phyloP scores from a whole-genome alignment of 106 monocot species.

The Dendrobium huoshanense region DNA sequence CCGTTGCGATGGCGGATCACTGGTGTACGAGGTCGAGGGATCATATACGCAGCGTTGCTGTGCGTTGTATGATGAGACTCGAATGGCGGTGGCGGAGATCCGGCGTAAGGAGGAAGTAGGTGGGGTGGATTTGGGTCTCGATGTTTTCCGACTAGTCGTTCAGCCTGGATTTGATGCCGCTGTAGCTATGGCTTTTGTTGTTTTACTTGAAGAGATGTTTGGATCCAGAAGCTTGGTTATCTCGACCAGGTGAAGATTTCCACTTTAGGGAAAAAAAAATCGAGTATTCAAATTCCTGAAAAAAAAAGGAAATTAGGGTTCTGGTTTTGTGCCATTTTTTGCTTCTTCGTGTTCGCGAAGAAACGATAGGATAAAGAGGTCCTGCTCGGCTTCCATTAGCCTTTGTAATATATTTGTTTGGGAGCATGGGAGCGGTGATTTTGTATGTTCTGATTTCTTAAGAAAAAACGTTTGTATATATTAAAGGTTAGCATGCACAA shows the following conservation, averaged over 20 bases:
- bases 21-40: conserved; percentile 41
- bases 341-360: no score
- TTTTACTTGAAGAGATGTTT: conserved; percentile 69
- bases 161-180: conserved; percentile 39
- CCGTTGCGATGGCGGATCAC: not conserved
- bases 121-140: conserved; percentile 48
- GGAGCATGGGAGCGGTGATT: no score
- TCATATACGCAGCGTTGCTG: conserved; percentile 49
- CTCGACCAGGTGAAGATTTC: not conserved
- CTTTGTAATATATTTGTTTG: no score
- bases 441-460: no score
- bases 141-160: conserved; percentile 64
- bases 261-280: not conserved
- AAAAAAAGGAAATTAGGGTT: no score
- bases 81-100: conserved; percentile 45
- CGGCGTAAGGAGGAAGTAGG: conserved; percentile 40
- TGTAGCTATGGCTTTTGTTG: conserved; percentile 66
- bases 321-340: no score
- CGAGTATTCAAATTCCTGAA: no score
- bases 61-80: conserved; percentile 22
- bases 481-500: no score
- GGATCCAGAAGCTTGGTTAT: conserved; percentile 20
- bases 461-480: no score
- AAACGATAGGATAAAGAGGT: no score
- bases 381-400: no score